Evolutionary conservation across 2,329 filamentous ascomycete genomes (phyloP).

Genomic region (Nigrograna mackinnonii): DNA sequence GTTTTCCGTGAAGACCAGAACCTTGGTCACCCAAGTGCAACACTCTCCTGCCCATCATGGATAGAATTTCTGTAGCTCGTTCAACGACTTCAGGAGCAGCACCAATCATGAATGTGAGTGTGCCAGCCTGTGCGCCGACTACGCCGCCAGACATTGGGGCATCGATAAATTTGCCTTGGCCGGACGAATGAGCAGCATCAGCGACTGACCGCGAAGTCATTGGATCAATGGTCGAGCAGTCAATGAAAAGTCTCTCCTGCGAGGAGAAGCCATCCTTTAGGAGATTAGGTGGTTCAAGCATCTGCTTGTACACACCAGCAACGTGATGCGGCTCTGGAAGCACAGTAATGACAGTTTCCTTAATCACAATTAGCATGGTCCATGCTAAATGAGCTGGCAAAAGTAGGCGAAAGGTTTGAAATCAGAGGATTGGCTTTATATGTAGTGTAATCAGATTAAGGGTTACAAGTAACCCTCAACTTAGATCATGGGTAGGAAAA

Average conservation of each 20-base stretch:
- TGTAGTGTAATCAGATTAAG: constrained; percentile 64
- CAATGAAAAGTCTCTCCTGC: constrained; percentile 80
- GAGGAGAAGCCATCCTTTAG: constrained; percentile 51
- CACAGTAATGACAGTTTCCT: constrained; percentile 88
- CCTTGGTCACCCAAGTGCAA: constrained; percentile 86
- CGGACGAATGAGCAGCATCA: constrained; percentile 65
- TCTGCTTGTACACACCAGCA: constrained; percentile 76
- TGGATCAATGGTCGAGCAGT: constrained; percentile 96
- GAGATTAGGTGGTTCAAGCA: constrained; percentile 65
- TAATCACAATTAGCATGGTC: constrained; percentile 21
- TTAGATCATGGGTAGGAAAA: constrained; percentile 70
- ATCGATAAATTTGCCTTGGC: constrained; percentile 81
- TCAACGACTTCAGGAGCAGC: constrained; percentile 64
- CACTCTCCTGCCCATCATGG: constrained; percentile 83
- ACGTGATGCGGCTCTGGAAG: constrained; percentile 90
- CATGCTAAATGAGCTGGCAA: constrained; percentile 1
- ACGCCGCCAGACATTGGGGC: constrained; percentile 97
- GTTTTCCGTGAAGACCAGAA: constrained; percentile 84
- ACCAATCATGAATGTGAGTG: constrained; percentile 95
- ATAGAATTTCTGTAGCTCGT: constrained; percentile 69
- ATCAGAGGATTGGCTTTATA: constrained; percentile 78
- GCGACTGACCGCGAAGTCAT: constrained; percentile 80
- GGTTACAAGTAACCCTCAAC: constrained; percentile 64
- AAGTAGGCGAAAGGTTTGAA: constrained; percentile 9
- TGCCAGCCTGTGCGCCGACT: constrained; percentile 84